A percentile compares a stretch with the other conserved stretches of the same genome.
Evolutionary conservation across 2,329 filamentous ascomycete species (phyloP).

Genomic region (Monosporascus ibericus): DNA sequence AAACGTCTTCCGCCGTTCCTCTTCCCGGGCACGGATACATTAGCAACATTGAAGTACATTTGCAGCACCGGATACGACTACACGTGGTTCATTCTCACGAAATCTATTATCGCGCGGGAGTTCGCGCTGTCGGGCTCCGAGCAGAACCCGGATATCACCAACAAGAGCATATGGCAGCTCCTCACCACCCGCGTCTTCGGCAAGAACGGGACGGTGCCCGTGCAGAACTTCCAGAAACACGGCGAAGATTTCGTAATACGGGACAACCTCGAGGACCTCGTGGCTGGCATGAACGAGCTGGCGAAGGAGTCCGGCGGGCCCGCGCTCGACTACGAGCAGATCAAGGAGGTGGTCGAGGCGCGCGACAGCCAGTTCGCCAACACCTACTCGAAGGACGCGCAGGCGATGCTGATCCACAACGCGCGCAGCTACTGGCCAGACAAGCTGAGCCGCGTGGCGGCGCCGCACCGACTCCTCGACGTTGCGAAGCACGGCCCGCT

Average conservation of each 20-base stretch:
- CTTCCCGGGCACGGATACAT: constrained; percentile 52
- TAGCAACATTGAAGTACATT: constrained; percentile 53
- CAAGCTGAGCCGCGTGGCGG: constrained; percentile 41
- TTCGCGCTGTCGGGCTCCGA: constrained; percentile 58
- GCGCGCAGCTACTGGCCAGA: constrained; percentile 51
- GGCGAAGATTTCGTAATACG: constrained; percentile 54
- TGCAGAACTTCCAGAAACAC: constrained; percentile 53
- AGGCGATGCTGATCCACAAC: constrained; percentile 56
- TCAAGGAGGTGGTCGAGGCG: constrained; percentile 43
- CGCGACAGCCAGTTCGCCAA: constrained; percentile 53
- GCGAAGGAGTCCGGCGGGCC: constrained; percentile 40
- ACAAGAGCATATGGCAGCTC: constrained; percentile 49
- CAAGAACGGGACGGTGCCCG: constrained; percentile 44
- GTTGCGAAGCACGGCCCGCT: constrained; percentile 46
- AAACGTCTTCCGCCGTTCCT: constrained; percentile 51
- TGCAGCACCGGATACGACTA: constrained; percentile 57
- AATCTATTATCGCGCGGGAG: constrained; percentile 53
- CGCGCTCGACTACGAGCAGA: constrained; percentile 34
- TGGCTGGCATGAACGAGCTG: constrained; percentile 53
- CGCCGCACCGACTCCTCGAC: constrained; percentile 49
- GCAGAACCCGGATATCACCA: constrained; percentile 56
- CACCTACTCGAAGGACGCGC: constrained; percentile 52
- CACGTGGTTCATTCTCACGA: constrained; percentile 56
- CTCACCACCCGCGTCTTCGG: constrained; percentile 44
- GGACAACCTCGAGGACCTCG: constrained; percentile 49